Evolutionary conservation across 75 land plant genomes (phyloP).

Genomic region (Isoetes taiwanensis): DNA sequence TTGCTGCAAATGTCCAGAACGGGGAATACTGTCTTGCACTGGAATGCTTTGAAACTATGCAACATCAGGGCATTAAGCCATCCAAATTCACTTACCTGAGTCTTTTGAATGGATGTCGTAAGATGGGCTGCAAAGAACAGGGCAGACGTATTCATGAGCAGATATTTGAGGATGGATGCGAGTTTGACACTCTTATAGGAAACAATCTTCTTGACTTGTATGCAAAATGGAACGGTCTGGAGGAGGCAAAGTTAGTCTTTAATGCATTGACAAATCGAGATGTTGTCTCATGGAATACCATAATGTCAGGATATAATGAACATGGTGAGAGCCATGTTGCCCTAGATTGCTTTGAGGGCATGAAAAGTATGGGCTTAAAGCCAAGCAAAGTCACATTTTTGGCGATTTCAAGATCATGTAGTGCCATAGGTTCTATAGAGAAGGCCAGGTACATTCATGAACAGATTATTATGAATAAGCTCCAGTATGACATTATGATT

Average conservation of each 20-base stretch:
- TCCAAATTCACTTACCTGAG: constrained; percentile 15
- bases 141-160: no score
- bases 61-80: constrained; percentile 10
- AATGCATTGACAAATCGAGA: background rate
- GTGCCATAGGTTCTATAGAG: constrained; percentile 27
- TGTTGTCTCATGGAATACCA: background rate
- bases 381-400: constrained; percentile 37
- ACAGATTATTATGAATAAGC: constrained; percentile 13
- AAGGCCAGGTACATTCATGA: constrained; percentile 35
- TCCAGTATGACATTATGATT: constrained; percentile 19
- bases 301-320: background rate
- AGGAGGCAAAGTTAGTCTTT: constrained; percentile 10
- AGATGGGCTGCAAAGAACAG: no score
- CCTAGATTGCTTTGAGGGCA: constrained; percentile 21
- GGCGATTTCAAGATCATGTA: constrained; percentile 36
- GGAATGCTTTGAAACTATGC: constrained; percentile 24
- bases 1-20: constrained; percentile 28
- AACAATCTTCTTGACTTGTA: constrained; percentile 4
- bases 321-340: constrained; percentile 21
- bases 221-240: background rate
- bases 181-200: background rate
- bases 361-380: constrained; percentile 21
- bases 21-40: constrained; percentile 11
- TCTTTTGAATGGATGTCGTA: no score
- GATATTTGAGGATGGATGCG: background rate